Evolutionary conservation across 208 protist species (phyloP).

Genomic region (Leishmania mexicana): DNA sequence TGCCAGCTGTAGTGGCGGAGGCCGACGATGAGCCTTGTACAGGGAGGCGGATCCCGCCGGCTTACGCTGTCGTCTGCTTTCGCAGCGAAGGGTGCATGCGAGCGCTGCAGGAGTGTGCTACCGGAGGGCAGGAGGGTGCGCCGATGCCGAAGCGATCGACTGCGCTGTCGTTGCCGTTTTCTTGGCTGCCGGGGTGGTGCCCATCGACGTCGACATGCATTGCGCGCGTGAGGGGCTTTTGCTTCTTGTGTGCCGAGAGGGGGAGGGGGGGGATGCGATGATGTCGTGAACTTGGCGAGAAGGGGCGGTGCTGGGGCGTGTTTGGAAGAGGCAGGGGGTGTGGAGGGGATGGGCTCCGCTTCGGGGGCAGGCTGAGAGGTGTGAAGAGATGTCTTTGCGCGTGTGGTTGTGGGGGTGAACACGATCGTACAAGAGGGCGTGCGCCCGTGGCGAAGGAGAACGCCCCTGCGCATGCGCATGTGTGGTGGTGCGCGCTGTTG

Average conservation of each 20-base stretch:
- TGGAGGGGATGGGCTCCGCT: background rate
- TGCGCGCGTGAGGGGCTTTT: background rate
- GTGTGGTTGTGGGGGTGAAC: background rate
- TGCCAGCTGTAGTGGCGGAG: background rate
- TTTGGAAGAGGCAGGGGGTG: background rate
- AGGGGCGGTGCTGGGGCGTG: background rate
- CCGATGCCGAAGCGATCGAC: background rate
- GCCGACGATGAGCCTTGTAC: background rate
- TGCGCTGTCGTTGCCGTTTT: background rate
- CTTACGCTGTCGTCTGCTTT: background rate
- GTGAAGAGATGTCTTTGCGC: background rate
- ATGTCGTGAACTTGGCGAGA: background rate
- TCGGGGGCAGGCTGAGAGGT: background rate
- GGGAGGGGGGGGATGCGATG: background rate
- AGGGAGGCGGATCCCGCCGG: background rate
- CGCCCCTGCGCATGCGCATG: background rate
- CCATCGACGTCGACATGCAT: background rate
- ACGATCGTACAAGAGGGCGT: background rate
- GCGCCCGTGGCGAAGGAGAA: background rate
- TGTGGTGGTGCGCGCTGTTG: background rate
- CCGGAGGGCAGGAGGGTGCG: background rate
- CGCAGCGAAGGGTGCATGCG: background rate
- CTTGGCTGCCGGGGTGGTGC: background rate
- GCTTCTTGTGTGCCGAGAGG: background rate
- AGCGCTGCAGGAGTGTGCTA: background rate